phyloP scores from a whole-genome alignment of 2,329 filamentous ascomycete genomes.

The Pyrenochaeta sp. region DNA sequence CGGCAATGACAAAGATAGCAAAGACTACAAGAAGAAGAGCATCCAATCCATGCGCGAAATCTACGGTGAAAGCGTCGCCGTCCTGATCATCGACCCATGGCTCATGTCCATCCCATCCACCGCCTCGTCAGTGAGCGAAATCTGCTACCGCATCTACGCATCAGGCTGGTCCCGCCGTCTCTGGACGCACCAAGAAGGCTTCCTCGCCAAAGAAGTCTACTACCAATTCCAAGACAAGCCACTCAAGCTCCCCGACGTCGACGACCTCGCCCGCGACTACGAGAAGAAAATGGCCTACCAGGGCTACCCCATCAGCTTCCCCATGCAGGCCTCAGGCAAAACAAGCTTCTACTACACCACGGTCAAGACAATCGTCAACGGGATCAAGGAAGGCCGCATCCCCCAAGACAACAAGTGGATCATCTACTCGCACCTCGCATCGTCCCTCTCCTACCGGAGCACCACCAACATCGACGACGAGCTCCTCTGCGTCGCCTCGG shows the following conservation, averaged over 20 bases:
- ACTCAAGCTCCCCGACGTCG: constrained; percentile 15
- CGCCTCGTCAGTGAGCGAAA: constrained; percentile 18
- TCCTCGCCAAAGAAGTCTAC: constrained; percentile 18
- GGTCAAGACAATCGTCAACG: constrained; percentile 16
- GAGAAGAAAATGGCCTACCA: constrained; percentile 18
- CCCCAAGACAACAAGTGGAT: constrained; percentile 20
- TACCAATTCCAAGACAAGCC: constrained; percentile 21
- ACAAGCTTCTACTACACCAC: constrained; percentile 21
- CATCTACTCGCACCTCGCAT: constrained; percentile 13
- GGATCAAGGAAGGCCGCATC: constrained; percentile 14
- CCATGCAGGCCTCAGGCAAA: constrained; percentile 18
- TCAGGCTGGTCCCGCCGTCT: constrained; percentile 20
- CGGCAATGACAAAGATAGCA: constrained; percentile 8
- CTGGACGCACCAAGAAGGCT: constrained; percentile 23
- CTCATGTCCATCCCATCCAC: constrained; percentile 17
- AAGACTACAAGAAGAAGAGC: constrained; percentile 14
- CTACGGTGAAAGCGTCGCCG: constrained; percentile 14
- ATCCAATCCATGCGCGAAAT: constrained; percentile 18
- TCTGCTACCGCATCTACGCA: constrained; percentile 16
- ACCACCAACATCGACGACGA: constrained; percentile 20
- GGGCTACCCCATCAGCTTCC: constrained; percentile 17
- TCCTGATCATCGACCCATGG: constrained; percentile 18
- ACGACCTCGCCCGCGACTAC: constrained; percentile 16
- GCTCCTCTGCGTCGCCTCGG: constrained; percentile 18
- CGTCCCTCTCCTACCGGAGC: constrained; percentile 14